These are phyloP conservation scores for Exophiala phaeomuriformis DNA, from an alignment of 2,329 filamentous ascomycete genomes.

Conservation along the genomic window DNA sequence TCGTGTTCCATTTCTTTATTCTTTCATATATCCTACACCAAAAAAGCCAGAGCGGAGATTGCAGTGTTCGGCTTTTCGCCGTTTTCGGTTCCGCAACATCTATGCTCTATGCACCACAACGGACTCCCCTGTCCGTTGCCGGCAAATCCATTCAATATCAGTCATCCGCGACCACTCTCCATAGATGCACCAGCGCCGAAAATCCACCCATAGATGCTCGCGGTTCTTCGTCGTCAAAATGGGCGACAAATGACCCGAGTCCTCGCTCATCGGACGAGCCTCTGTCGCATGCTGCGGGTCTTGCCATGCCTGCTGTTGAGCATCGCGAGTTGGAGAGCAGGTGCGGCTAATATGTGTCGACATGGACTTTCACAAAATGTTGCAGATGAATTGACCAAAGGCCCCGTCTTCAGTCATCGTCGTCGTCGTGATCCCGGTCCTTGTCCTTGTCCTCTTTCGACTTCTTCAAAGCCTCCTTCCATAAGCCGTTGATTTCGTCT, in stretches of 20 bases:
- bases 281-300: neutral
- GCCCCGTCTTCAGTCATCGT: conserved; percentile 3
- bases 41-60: neutral
- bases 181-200: neutral
- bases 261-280: neutral
- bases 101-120: neutral
- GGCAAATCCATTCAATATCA: neutral
- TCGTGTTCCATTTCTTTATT: neutral
- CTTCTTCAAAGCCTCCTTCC: conserved; percentile 56
- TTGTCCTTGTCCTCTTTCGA: conserved; percentile 35
- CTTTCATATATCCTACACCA: neutral
- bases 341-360: neutral
- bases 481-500: conserved; percentile 62
- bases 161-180: neutral
- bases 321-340: neutral
- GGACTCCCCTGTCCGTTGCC: neutral
- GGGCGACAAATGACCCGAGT: neutral
- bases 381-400: neutral
- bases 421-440: conserved; percentile 18
- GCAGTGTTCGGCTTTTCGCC: neutral
- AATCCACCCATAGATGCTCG: neutral
- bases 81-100: neutral
- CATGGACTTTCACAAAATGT: neutral
- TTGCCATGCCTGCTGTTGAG: neutral
- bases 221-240: neutral